A percentile compares a stretch with the other conserved stretches of the same genome.
phyloP scores from a whole-genome alignment of 2,329 filamentous ascomycete species.

The Aspergillus sclerotialis region DNA sequence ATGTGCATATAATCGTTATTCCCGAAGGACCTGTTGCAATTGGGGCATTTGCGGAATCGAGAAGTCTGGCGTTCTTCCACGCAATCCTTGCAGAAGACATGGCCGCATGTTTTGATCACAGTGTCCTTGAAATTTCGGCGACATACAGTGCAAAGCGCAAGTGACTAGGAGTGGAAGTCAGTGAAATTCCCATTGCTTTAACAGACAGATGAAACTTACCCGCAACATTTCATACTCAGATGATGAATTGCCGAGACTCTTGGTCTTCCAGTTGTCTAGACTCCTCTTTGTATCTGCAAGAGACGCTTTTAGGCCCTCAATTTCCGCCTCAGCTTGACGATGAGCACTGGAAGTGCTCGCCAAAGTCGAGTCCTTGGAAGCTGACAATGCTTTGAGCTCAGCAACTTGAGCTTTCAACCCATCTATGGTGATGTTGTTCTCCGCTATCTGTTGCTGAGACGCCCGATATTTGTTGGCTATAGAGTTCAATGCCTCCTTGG shows the following conservation, averaged over 20 bases:
- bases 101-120: conserved; percentile 85
- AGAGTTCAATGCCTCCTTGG: conserved; percentile 69
- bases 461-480: conserved; percentile 66
- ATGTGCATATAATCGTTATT: conserved; percentile 76
- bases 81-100: conserved; percentile 87
- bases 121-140: conserved; percentile 92
- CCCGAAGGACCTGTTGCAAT: conserved; percentile 87
- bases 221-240: conserved; percentile 79
- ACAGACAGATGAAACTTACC: conserved; percentile 49
- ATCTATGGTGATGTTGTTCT: conserved; percentile 64
- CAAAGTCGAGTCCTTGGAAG: conserved; percentile 65
- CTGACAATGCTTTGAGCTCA: conserved; percentile 68
- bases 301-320: conserved; percentile 71
- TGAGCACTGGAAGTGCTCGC: conserved; percentile 57
- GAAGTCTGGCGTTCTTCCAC: conserved; percentile 84
- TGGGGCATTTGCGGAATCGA: conserved; percentile 89
- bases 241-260: conserved; percentile 71
- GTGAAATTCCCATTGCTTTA: conserved; percentile 9
- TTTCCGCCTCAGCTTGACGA: conserved; percentile 60
- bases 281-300: conserved; percentile 75
- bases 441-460: conserved; percentile 64
- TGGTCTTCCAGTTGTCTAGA: conserved; percentile 76
- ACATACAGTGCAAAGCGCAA: conserved; percentile 87
- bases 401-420: conserved; percentile 66
- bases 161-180: conserved; percentile 42